These are phyloP conservation scores for Colletotrichum falcatum DNA, from an alignment of 2,329 filamentous ascomycete species.

Conservation along the genomic window DNA sequence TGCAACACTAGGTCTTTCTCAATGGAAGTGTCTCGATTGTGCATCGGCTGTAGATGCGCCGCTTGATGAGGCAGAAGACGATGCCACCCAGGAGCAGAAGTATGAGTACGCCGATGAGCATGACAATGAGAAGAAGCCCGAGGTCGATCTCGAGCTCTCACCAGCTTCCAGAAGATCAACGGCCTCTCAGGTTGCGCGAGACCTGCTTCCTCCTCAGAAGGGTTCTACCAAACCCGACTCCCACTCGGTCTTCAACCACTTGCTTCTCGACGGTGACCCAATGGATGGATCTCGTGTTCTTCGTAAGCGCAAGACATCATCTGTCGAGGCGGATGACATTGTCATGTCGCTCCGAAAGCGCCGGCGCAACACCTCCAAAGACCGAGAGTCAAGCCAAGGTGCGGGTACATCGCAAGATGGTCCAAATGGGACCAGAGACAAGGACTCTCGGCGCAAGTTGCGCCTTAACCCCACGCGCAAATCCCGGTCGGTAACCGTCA, in stretches of 20 bases:
- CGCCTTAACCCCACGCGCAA: conserved; percentile 62
- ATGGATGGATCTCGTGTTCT: conserved; percentile 82
- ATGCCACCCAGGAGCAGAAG: conserved; percentile 1
- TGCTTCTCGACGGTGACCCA: conserved; percentile 78
- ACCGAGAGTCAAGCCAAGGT: conserved; percentile 49
- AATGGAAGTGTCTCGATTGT: conserved; percentile 67
- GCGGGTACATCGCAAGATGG: conserved; percentile 51
- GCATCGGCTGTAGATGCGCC: neutral
- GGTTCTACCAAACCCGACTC: conserved; percentile 75
- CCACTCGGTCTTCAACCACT: conserved; percentile 81
- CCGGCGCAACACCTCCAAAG: conserved; percentile 61
- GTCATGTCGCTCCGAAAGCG: conserved; percentile 66
- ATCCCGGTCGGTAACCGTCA: conserved; percentile 55
- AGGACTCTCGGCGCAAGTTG: conserved; percentile 66
- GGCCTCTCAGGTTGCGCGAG: conserved; percentile 75
- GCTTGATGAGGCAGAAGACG: neutral
- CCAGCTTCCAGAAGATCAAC: conserved; percentile 65
- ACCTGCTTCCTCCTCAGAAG: conserved; percentile 77
- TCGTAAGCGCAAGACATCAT: conserved; percentile 87
- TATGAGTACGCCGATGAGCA: neutral
- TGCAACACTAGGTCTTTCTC: conserved; percentile 52
- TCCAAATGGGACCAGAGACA: conserved; percentile 47
- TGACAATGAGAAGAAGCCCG: conserved; percentile 5
- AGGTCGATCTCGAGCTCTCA: conserved; percentile 43
- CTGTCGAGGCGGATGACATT: conserved; percentile 71